Percentiles rank a stretch among this genome's conserved stretches.
Evolutionary conservation across 139 green algal species (phyloP).

Genomic region (Chlamydomonas eustigma): DNA sequence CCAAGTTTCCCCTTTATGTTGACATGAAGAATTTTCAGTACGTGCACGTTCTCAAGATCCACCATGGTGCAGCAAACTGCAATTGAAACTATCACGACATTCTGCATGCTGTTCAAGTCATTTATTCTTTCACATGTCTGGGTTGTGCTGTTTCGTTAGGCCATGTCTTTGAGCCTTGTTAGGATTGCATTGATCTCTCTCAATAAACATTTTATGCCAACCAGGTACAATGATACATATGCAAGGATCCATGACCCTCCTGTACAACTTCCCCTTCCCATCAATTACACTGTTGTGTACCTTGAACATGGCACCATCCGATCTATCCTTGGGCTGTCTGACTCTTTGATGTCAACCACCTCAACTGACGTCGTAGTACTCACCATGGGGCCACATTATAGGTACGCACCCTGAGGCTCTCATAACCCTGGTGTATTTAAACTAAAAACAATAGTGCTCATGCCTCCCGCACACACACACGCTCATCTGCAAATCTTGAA

Average conservation of each 20-base stretch:
- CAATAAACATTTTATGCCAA: too few species aligned
- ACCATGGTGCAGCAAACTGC: too few species aligned
- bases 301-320: neutral
- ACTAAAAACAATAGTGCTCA: neutral
- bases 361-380: neutral
- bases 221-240: neutral
- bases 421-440: neutral
- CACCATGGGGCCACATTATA: neutral
- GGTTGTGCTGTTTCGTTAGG: too few species aligned
- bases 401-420: neutral
- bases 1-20: neutral
- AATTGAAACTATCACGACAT: too few species aligned
- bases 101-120: too few species aligned
- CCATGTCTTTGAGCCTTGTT: too few species aligned
- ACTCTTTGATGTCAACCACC: neutral
- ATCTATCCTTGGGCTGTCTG: neutral
- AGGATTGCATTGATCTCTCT: too few species aligned
- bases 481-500: too few species aligned
- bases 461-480: too few species aligned
- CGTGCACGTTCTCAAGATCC: neutral
- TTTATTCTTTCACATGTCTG: too few species aligned
- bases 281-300: neutral
- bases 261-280: neutral
- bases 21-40: conserved; percentile 7
- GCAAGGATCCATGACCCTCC: neutral